A percentile compares a stretch with the other conserved stretches of the same genome.
Evolutionary conservation across 306 rosid genomes (phyloP).

Genomic region (Lathyrus sativus): DNA sequence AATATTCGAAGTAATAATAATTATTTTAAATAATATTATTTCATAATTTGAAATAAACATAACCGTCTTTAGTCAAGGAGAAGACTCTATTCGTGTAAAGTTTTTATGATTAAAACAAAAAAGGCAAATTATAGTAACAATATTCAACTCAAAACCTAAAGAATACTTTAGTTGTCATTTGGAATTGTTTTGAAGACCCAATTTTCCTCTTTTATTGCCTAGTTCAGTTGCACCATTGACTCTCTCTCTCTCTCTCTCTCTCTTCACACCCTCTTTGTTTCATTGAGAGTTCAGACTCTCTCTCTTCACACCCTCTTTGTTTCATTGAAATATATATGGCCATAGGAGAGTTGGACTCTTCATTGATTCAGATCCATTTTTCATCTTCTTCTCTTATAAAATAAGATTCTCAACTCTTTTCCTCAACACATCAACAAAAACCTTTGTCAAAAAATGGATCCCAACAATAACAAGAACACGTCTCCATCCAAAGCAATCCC

Average conservation of each 20-base stretch:
- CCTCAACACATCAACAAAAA: constrained; percentile 39
- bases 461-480: neutral
- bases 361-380: constrained; percentile 87
- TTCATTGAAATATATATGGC: constrained; percentile 67
- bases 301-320: neutral
- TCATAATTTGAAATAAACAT: too few species aligned
- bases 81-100: neutral
- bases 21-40: too few species aligned
- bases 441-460: constrained; percentile 42
- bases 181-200: neutral
- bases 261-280: neutral
- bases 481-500: constrained; percentile 47
- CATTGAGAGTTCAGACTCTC: too few species aligned
- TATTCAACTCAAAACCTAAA: neutral
- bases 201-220: constrained; percentile 74
- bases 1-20: too few species aligned
- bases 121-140: neutral
- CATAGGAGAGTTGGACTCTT: constrained; percentile 74
- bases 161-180: neutral
- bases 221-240: constrained; percentile 70
- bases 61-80: too few species aligned
- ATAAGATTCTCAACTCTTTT: constrained; percentile 61
- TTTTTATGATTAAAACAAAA: neutral
- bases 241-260: constrained; percentile 7
- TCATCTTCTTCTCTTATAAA: constrained; percentile 45